Evolutionary conservation across 345 rosid genomes (phyloP), one percentile per base, ranked within the genome.

Genomic region (Citrus hindsii): DNA sequence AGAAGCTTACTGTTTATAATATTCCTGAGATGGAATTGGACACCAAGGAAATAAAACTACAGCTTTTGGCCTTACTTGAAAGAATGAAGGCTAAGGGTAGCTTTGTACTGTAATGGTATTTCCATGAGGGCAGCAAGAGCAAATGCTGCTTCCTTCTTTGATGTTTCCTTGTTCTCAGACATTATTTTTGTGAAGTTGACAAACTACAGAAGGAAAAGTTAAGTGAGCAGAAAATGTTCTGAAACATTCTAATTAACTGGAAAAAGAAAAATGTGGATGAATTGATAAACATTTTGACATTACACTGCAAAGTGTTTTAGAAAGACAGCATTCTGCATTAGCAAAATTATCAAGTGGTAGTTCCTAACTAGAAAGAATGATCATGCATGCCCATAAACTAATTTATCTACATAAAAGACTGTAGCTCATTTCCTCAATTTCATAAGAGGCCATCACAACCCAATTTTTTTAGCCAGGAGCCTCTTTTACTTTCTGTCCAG

Each of bases 121-220:
- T 96, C 99, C 99, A 96, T 96, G 53, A 96, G 97, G 60, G 98
- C 97, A 75, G 94, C 94, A 46, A 93, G 98, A 61, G 99, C 99
- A 64, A 96, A 96, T 19, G 92, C 93, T 71, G 97, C 73, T 81
- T 96, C 98, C 79, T 93, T 95, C 84, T 86, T 90, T 12, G 93
- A 83, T 64, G 85, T 5, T 38, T 89, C 92, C 25, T 65, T 79
- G 79, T 91, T 88, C 81, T 90, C 90, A 0, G 95, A 87, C 98
- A 94, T 94, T 78, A 96, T 90, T 80, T 91, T 81, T 24, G 98
- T 88, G 85, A 92, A 96, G 84, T 96, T 90, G 68, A 96, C 99
- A 71, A 96, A 96, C 98, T 95, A 86, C 55, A 56, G 4, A n/a
- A 58, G 0, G 56, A 21, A 79, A 79, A 71, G 35, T 24, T 37